Percentiles rank a stretch among this genome's conserved stretches.
Conservation (phyloP, 441 rosid genomes). For the Eruca vesicaria region DNA sequence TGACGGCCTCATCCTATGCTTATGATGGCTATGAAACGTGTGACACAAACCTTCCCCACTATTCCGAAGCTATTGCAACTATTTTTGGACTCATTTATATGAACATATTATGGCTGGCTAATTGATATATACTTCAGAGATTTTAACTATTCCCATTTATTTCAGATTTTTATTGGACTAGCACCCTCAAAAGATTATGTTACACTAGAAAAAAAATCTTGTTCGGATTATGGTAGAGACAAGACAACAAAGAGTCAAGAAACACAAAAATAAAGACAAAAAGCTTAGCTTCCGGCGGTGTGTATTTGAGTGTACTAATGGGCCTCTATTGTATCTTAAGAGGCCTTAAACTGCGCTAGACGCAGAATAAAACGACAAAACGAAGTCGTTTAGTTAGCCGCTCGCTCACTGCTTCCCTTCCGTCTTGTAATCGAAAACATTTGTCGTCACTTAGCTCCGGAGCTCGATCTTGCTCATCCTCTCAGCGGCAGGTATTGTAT, state of each 20-base stretch:
- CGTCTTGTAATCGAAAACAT: not conserved
- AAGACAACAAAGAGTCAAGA: no score
- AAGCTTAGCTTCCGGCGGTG: not conserved
- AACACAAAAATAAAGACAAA: not conserved
- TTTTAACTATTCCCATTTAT: not conserved
- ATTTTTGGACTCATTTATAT: not conserved
- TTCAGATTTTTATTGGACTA: not conserved
- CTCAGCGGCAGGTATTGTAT: constrained; percentile 10
- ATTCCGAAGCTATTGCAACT: not conserved
- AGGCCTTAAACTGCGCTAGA: not conserved
- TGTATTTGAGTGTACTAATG: not conserved
- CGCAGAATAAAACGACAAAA: not conserved
- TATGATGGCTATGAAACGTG: not conserved
- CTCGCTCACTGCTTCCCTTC: not conserved
- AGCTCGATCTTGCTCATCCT: constrained; percentile 26
- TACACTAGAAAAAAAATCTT: no score
- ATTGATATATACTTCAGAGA: not conserved
- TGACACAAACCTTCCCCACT: constrained; percentile 14
- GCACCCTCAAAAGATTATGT: not conserved
- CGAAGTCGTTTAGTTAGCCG: not conserved
- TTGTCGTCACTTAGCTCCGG: constrained; percentile 18
- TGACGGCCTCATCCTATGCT: no score
- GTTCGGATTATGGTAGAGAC: not conserved
- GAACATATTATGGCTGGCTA: not conserved
- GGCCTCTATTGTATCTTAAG: not conserved